Conservation (phyloP, 2,329 filamentous ascomycete genomes). For the Gaeumannomyces tritici region DNA sequence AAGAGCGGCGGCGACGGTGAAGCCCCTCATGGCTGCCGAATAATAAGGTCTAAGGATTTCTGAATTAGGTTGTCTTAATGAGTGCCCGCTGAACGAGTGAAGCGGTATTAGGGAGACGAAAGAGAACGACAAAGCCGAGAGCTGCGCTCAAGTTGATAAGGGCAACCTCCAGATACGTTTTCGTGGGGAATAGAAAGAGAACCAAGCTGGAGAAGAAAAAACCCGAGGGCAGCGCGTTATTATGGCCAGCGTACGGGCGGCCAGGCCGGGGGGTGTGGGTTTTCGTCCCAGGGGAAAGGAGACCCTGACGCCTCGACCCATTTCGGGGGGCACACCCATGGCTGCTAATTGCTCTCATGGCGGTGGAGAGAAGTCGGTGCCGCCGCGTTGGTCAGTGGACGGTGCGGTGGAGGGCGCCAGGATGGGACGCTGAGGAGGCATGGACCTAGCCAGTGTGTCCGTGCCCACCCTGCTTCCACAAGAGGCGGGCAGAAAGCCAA, state of each 20-base stretch:
- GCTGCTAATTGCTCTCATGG: background rate
- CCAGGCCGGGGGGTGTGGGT: background rate
- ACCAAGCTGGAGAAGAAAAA: conserved; percentile 20
- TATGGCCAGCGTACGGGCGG: conserved; percentile 17
- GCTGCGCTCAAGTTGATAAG: conserved; percentile 38
- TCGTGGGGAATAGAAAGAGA: conserved; percentile 28
- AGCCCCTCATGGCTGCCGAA: conserved; percentile 61
- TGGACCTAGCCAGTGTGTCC: background rate
- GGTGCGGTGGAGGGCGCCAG: background rate
- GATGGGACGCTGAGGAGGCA: background rate
- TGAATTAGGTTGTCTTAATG: conserved; percentile 35
- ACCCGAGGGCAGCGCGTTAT: conserved; percentile 28
- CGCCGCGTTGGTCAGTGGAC: no score
- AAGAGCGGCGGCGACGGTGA: conserved; percentile 54
- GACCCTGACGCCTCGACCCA: background rate
- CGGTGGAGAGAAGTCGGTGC: no score
- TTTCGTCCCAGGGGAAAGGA: background rate
- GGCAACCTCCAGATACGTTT: conserved; percentile 38
- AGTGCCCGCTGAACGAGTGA: conserved; percentile 86
- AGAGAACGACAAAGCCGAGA: conserved; percentile 41
- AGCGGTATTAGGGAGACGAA: conserved; percentile 50
- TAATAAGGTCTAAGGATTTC: conserved; percentile 17
- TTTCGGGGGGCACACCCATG: background rate
- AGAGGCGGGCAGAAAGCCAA: background rate
- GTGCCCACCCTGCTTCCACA: background rate